These are phyloP conservation scores for Pythium rishiriense DNA, from an alignment of 352 stramenopile species.

Conservation along the genomic window DNA sequence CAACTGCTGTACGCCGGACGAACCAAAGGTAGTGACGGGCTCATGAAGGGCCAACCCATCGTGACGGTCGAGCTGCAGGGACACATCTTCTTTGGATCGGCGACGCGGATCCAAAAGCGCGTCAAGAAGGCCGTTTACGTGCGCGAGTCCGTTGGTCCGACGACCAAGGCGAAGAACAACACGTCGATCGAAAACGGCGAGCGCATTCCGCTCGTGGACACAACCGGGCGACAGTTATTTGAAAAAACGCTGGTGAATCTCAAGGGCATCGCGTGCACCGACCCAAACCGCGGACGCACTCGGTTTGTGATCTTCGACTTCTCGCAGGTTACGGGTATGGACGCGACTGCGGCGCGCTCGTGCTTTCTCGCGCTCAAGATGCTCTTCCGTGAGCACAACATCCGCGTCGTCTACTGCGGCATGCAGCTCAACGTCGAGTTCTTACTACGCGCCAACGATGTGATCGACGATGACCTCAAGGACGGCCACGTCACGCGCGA, in stretches of 20 bases:
- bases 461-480: slow-evolving; percentile 28
- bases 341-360: slow-evolving; percentile 69
- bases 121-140: slow-evolving; percentile 72
- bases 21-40: slow-evolving; percentile 12
- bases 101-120: slow-evolving; percentile 63
- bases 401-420: slow-evolving; percentile 67
- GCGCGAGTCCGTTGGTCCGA: not conserved
- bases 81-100: slow-evolving; percentile 80
- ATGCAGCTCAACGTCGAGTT: slow-evolving; percentile 57
- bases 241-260: slow-evolving; percentile 41
- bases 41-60: slow-evolving; percentile 51
- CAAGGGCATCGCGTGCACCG: slow-evolving; percentile 37
- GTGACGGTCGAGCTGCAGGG: slow-evolving; percentile 68
- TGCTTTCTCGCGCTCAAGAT: slow-evolving; percentile 74
- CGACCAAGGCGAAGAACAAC: not conserved
- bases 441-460: slow-evolving; percentile 58
- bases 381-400: slow-evolving; percentile 46
- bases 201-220: slow-evolving; percentile 31
- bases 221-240: slow-evolving; percentile 3
- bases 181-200: slow-evolving; percentile 19
- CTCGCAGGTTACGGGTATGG: slow-evolving; percentile 71
- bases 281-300: slow-evolving; percentile 37
- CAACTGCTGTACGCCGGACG: slow-evolving; percentile 37
- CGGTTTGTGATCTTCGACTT: slow-evolving; percentile 82
- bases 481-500: slow-evolving; percentile 42